These are phyloP conservation scores for Apophysomyces ossiformis DNA, from an alignment of 371 early-diverging fungal genomes.

Conservation along the genomic window DNA sequence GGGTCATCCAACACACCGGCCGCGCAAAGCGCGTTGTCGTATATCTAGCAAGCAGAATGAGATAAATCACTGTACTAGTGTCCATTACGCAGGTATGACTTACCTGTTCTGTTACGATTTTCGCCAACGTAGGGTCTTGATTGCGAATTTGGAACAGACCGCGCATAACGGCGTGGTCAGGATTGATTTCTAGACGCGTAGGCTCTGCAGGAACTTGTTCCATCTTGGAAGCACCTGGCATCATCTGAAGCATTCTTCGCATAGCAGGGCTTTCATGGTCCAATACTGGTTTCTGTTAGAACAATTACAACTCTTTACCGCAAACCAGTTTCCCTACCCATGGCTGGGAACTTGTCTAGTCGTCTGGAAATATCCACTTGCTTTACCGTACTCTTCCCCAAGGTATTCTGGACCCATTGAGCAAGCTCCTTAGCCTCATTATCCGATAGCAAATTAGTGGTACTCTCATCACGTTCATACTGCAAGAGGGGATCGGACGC, in stretches of 20 bases:
- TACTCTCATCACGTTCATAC: slow-evolving; percentile 36
- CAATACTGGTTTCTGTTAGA: slow-evolving; percentile 46
- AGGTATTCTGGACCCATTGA: slow-evolving; percentile 65
- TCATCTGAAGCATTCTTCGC: slow-evolving; percentile 78
- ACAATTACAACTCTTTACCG: background rate
- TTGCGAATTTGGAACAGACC: slow-evolving; percentile 66
- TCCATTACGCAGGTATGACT: background rate
- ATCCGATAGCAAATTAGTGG: slow-evolving; percentile 45
- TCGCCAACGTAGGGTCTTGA: slow-evolving; percentile 66
- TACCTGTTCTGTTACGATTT: slow-evolving; percentile 65
- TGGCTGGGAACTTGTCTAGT: slow-evolving; percentile 73
- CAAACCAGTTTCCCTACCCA: slow-evolving; percentile 42
- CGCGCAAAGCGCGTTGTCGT: slow-evolving; percentile 79
- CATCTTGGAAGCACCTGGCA: slow-evolving; percentile 70
- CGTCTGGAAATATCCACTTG: slow-evolving; percentile 74
- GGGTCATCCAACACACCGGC: slow-evolving; percentile 84
- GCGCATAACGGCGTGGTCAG: slow-evolving; percentile 77
- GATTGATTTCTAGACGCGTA: slow-evolving; percentile 85
- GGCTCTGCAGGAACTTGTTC: slow-evolving; percentile 55
- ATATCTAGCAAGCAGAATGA: slow-evolving; percentile 46
- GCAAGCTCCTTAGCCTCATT: slow-evolving; percentile 67
- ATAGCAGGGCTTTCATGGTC: slow-evolving; percentile 81
- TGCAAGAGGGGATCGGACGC: slow-evolving; percentile 55
- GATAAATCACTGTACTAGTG: background rate
- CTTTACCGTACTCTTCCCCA: slow-evolving; percentile 67